phyloP scores from a whole-genome alignment of 805 yeast species.

The Hanseniaspora occidentalis region DNA sequence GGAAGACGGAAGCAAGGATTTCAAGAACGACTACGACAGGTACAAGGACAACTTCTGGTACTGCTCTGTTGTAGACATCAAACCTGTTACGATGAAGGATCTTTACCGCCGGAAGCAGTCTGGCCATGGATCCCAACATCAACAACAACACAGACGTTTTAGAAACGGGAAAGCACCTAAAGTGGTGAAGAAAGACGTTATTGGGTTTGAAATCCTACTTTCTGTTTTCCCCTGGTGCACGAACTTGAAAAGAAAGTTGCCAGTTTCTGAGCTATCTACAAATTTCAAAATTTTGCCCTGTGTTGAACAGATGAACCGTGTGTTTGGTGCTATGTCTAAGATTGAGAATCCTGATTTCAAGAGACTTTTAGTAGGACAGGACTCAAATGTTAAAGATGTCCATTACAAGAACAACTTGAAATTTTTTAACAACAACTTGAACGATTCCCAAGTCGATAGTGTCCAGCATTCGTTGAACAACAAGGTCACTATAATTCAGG shows the following conservation, averaged over 20 bases:
- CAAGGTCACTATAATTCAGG: slow-evolving; percentile 48
- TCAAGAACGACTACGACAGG: slow-evolving; percentile 17
- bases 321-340: slow-evolving; percentile 52
- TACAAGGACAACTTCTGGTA: slow-evolving; percentile 49
- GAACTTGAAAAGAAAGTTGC: slow-evolving; percentile 35
- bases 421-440: slow-evolving; percentile 37
- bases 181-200: slow-evolving; percentile 15
- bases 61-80: slow-evolving; percentile 38
- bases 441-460: slow-evolving; percentile 47
- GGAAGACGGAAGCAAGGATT: background rate
- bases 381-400: slow-evolving; percentile 38
- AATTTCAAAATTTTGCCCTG: slow-evolving; percentile 40
- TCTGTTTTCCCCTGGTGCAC: slow-evolving; percentile 41
- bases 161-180: slow-evolving; percentile 3
- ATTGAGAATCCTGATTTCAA: slow-evolving; percentile 39
- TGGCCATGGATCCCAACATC: slow-evolving; percentile 13
- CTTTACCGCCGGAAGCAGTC: slow-evolving; percentile 9
- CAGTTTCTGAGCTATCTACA: slow-evolving; percentile 27
- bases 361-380: slow-evolving; percentile 41
- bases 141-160: background rate
- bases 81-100: slow-evolving; percentile 6
- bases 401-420: slow-evolving; percentile 42
- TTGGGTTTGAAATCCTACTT: slow-evolving; percentile 31
- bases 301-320: slow-evolving; percentile 49
- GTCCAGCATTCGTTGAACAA: slow-evolving; percentile 39